These are phyloP conservation scores for Suhomyces kilbournensis DNA, from an alignment of 805 yeast species.

Conservation along the genomic window DNA sequence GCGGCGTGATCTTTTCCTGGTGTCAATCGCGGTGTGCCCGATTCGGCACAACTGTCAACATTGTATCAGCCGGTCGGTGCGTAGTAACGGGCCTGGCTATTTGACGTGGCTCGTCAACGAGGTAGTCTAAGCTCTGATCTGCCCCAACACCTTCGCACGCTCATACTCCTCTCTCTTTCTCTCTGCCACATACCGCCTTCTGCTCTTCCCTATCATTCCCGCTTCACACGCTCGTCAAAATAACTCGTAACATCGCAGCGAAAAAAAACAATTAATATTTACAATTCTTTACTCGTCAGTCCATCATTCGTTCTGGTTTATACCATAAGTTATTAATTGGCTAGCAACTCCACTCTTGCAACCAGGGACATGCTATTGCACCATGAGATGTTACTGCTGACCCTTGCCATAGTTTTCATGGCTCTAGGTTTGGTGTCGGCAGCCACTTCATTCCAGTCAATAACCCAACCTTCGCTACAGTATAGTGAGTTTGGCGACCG, in stretches of 20 bases:
- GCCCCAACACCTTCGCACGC: neutral
- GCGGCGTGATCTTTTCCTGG: neutral
- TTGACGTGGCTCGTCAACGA: neutral
- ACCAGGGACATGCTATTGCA: neutral
- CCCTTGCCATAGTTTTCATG: neutral
- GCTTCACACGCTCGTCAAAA: neutral
- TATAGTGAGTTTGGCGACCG: conserved; percentile 25
- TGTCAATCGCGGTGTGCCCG: neutral
- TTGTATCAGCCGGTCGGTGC: neutral
- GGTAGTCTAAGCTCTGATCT: neutral
- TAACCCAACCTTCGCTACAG: conserved; percentile 20
- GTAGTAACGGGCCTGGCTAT: neutral
- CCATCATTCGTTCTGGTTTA: neutral
- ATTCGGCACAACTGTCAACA: neutral
- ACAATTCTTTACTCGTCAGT: neutral
- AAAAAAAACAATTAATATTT: neutral
- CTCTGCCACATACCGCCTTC: neutral
- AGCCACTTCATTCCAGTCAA: conserved; percentile 1
- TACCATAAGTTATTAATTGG: neutral
- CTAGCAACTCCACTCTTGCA: neutral
- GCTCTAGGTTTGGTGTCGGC: neutral
- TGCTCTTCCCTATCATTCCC: neutral
- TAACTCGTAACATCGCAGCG: neutral
- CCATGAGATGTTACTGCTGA: neutral
- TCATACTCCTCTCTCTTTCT: neutral